phyloP scores from a whole-genome alignment of 306 rosid genomes.

The Senna siamea region DNA sequence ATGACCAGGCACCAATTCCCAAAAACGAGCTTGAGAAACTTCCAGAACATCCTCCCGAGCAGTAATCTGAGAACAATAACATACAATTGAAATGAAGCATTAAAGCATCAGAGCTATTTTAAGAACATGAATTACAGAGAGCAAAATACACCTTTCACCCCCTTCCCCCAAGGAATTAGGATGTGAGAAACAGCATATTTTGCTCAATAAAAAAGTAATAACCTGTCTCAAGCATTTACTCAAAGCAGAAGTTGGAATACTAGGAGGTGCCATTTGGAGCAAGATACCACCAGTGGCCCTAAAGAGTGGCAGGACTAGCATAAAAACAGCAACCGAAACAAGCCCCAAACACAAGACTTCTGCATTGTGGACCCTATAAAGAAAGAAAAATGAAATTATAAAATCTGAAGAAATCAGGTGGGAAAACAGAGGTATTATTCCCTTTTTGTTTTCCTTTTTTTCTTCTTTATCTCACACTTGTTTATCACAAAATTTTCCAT shows the following conservation, averaged over 20 bases:
- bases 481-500: constrained; percentile 5
- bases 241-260: constrained; percentile 83
- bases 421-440: neutral
- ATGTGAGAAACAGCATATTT: constrained; percentile 6
- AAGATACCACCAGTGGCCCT: constrained; percentile 86
- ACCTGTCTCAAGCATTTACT: constrained; percentile 98
- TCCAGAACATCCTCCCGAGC: constrained; percentile 79
- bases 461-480: neutral
- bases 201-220: constrained; percentile 32
- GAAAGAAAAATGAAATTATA: constrained; percentile 30
- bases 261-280: constrained; percentile 98
- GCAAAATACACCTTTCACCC: constrained; percentile 27
- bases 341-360: constrained; percentile 94
- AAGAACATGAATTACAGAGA: neutral
- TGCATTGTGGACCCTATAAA: constrained; percentile 90
- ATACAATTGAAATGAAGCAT: neutral
- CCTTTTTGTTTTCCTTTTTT: neutral
- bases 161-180: neutral
- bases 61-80: constrained; percentile 52
- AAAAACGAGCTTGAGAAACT: constrained; percentile 81
- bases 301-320: constrained; percentile 94
- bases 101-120: constrained; percentile 6
- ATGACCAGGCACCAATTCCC: constrained; percentile 96
- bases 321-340: constrained; percentile 85
- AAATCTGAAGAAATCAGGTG: constrained; percentile 28